phyloP scores from a whole-genome alignment of 805 yeast species.

The Lachancea thermotolerans region DNA sequence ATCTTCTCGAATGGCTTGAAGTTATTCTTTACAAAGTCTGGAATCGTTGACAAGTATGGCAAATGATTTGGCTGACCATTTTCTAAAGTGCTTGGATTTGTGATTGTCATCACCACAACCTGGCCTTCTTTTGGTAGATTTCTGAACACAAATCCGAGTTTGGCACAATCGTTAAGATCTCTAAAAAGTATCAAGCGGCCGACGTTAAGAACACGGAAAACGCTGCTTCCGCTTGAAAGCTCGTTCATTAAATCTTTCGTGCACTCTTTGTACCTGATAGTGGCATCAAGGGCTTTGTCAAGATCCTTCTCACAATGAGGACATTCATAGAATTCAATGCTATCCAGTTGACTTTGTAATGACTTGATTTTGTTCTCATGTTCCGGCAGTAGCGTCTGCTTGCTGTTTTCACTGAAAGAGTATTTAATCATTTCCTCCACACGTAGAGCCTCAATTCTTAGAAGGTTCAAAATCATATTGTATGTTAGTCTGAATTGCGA shows the following conservation, averaged over 20 bases:
- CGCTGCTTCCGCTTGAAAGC: constrained; percentile 40
- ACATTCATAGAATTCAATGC: constrained; percentile 33
- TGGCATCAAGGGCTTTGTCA: constrained; percentile 38
- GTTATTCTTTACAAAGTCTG: constrained; percentile 21
- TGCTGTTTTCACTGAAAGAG: constrained; percentile 85
- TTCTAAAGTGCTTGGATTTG: constrained; percentile 23
- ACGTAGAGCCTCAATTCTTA: constrained; percentile 86
- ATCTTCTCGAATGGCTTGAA: constrained; percentile 30
- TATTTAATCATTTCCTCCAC: constrained; percentile 99
- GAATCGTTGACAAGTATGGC: constrained; percentile 31
- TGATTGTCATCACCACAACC: constrained; percentile 30
- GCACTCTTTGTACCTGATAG: constrained; percentile 40
- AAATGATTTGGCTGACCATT: constrained; percentile 29
- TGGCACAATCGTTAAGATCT: constrained; percentile 35
- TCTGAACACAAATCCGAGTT: constrained; percentile 49
- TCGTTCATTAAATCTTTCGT: constrained; percentile 43
- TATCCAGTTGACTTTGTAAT: constrained; percentile 42
- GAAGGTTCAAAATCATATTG: constrained; percentile 85
- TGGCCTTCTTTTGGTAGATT: constrained; percentile 20
- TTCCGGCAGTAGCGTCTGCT: constrained; percentile 81
- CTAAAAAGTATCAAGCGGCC: constrained; percentile 58
- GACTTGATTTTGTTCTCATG: constrained; percentile 61
- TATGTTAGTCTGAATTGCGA: constrained; percentile 93
- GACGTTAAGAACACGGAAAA: constrained; percentile 41
- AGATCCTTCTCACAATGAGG: constrained; percentile 36